These are phyloP conservation scores for Bryopsis sp. DNA, from an alignment of 139 green algal species.

Conservation along the genomic window DNA sequence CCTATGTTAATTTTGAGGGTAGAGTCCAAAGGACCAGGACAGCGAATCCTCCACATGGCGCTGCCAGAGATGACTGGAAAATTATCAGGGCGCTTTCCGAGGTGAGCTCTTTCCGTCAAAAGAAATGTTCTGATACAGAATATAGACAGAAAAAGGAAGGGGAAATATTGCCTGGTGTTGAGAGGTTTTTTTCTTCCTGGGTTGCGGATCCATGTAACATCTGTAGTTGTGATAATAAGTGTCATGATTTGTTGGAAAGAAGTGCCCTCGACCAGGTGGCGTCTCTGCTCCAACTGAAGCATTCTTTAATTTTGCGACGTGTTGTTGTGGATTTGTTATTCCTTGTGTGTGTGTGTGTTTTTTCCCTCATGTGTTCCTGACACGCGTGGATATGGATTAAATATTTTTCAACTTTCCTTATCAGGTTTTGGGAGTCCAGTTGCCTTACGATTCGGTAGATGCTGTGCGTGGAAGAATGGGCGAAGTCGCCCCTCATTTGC, in stretches of 20 bases:
- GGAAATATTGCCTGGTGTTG: too few species aligned
- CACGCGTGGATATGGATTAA: too few species aligned
- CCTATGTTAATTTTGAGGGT: slow-evolving; percentile 90
- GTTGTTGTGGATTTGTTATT: too few species aligned
- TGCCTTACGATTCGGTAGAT: slow-evolving; percentile 62
- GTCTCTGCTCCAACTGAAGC: too few species aligned
- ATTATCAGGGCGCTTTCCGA: slow-evolving; percentile 78
- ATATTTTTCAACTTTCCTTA: background rate
- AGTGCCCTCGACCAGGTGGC: too few species aligned
- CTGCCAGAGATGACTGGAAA: slow-evolving; percentile 93
- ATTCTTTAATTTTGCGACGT: too few species aligned
- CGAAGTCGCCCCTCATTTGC: slow-evolving; percentile 74
- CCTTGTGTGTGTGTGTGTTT: too few species aligned
- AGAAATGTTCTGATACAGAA: background rate
- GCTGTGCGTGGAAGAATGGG: slow-evolving; percentile 63
- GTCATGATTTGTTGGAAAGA: too few species aligned
- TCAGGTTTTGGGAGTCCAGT: slow-evolving; percentile 14
- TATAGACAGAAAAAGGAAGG: slow-evolving; percentile 15
- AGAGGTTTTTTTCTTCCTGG: too few species aligned
- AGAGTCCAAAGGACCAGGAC: slow-evolving; percentile 79
- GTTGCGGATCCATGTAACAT: too few species aligned
- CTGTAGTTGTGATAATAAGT: too few species aligned
- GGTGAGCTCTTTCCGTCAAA: slow-evolving; percentile 27
- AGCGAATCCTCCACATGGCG: slow-evolving; percentile 55
- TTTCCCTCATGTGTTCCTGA: too few species aligned